A percentile compares a stretch with the other conserved stretches of the same genome.
Conservation (phyloP, 2,329 filamentous ascomycete species). For the Aspergillus texensis region DNA sequence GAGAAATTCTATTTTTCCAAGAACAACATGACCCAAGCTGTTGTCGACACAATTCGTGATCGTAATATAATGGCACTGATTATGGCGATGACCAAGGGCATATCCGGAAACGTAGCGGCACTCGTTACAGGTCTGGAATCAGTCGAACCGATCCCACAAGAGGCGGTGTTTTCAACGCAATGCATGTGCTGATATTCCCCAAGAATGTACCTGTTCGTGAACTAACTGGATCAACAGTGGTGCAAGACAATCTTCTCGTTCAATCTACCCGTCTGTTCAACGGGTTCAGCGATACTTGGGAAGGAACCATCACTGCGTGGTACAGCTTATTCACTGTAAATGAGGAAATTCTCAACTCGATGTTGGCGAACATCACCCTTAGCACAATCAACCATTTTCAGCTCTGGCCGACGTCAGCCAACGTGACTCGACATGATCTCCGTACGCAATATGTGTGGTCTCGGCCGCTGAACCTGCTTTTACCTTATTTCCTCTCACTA, state of each 20-base stretch:
- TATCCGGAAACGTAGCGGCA: neutral
- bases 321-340: neutral
- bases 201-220: too few species aligned
- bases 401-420: neutral
- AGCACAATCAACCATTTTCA: neutral
- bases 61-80: neutral
- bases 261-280: neutral
- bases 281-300: neutral
- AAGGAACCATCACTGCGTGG: fast-evolving
- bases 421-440: neutral
- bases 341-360: neutral
- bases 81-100: neutral
- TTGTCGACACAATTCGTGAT: neutral
- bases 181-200: fast-evolving
- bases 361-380: neutral
- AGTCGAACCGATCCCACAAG: neutral
- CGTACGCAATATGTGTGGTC: neutral
- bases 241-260: neutral
- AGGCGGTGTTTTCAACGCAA: neutral
- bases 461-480: neutral
- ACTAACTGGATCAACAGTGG: neutral
- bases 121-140: too few species aligned
- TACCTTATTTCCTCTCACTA: neutral
- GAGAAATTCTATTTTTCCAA: neutral
- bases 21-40: neutral